Evolutionary conservation across 345 rosid species (phyloP), one percentile per base, ranked within the genome.

Genomic region (Salix arbutifolia): DNA sequence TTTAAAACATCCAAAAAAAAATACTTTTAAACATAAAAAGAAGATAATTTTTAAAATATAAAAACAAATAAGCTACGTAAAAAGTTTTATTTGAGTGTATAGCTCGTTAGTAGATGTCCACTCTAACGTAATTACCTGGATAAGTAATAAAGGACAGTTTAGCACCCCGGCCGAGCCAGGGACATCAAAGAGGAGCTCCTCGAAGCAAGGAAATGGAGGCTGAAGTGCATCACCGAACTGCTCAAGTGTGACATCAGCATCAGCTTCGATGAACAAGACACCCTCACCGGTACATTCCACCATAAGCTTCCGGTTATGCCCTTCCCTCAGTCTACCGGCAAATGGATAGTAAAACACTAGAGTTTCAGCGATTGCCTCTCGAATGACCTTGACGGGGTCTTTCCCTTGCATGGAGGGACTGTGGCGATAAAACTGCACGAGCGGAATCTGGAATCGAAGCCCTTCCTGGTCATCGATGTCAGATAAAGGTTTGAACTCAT

Each of bases 401-500:
- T 56, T 61, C 17, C 46, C 68, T 25, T 68, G 31, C 60, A 58
- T 40, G 9, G 78, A 68, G 8, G 73, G 68, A 18, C 42, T 12
- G 3, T 19, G 5, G 1, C 44, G n/a, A 30, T 76, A 76, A 21
- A 76, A 6, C 13, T 26, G 73, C 4, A 76, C 2, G 19, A 26
- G 1, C 0, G 61, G 68, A 40, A 58, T 19, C 2, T 76, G 66
- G 7, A 25, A 19, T 7, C 67, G 66, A 3, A 76, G 18, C 0
- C 73, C 19, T 6, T 76, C 73, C 28, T 76, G 68, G 23, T 76
- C 78, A 26, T 76, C 60, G 5, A 69, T 40, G 26, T 76, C 76
- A 3, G 83, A 80, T 1, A 80, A 26, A 6, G 30, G 67, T 23
- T 75, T 80, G 65, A 74, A 64, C 37, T 80, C 83, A 18, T 65